Evolutionary conservation across 371 early-diverging fungal species (phyloP), one percentile per base, ranked within the genome.

Genomic region (Syncephalis fuscata): DNA sequence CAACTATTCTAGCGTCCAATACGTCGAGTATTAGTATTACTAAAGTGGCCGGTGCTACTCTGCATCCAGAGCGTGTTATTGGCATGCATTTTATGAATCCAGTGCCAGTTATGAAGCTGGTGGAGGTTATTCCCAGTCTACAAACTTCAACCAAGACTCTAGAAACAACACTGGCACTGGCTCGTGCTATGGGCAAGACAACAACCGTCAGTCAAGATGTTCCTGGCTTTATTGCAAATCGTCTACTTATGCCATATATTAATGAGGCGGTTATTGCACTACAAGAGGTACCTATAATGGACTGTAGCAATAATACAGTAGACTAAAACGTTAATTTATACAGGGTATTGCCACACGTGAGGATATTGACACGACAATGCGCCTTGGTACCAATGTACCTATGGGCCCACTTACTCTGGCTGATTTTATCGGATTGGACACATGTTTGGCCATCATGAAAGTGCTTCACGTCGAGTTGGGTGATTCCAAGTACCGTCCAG

Each of bases 301-400:
- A 42, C n/a, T 23, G 24, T 50, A 14, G 16, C 16, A n/a, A 49
- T 17, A 51, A 24, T 32, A 32, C 11, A 32, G 11, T 32, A 32
- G 4, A 32, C 11, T 7, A 7, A 7, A 16, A 46, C 15, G 7
- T 24, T 42, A 32, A 25, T 46, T 20, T 7, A 32, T 32, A 32
- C 40, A 89, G 84, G 86, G 86, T 8, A 82, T 88, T 63, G 93
- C 89, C 11, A 80, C 84, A 45, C 76, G 79, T 48, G 93, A 94
- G 62, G 92, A 97, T 61, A 97, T 97, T 60, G 97, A 97, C 59
- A 85, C 85, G 3, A 97, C 95, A 39, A 95, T 97, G 97, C 91
- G 90, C 58, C 67, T 93, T 32, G 97, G 92, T 20, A 88, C 92
- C 41, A 94, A 93, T 63, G 78, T 76, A 61, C 98, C 98, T 3